These are phyloP conservation scores for Pseudoneurospora amorphoporcata DNA, from an alignment of 495 filamentous ascomycete species.

Conservation along the genomic window DNA sequence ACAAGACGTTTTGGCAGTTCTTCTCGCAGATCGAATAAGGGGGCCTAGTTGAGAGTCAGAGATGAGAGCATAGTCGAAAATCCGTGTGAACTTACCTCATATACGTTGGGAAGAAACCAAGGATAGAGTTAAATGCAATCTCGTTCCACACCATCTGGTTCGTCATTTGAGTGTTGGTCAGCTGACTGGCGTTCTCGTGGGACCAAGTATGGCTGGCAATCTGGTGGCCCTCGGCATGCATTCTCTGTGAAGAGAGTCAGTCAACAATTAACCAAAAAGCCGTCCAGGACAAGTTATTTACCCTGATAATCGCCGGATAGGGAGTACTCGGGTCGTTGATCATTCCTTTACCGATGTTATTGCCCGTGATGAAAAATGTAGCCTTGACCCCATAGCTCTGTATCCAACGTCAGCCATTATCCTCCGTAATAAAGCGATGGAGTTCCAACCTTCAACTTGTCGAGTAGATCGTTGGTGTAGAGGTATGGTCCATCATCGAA, in stretches of 20 bases:
- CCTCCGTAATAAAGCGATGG: background rate
- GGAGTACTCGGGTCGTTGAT: constrained; percentile 51
- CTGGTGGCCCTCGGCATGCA: constrained; percentile 73
- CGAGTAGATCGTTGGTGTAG: constrained; percentile 59
- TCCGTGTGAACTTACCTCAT: constrained; percentile 41
- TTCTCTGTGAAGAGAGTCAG: constrained; percentile 25
- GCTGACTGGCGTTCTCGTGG: constrained; percentile 59
- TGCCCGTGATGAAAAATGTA: constrained; percentile 73
- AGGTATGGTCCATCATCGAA: constrained; percentile 69
- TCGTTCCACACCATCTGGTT: constrained; percentile 71
- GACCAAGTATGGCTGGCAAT: constrained; percentile 81
- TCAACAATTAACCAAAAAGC: background rate
- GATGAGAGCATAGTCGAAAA: background rate
- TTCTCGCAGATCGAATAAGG: constrained; percentile 64
- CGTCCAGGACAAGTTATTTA: constrained; percentile 13
- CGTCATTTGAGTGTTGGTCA: constrained; percentile 42
- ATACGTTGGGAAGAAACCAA: constrained; percentile 75
- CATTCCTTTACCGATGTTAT: constrained; percentile 60
- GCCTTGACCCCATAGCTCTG: constrained; percentile 54
- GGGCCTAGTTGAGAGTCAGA: constrained; percentile 31
- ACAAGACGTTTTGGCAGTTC: constrained; percentile 51
- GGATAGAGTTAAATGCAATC: constrained; percentile 66
- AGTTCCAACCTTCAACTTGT: constrained; percentile 43
- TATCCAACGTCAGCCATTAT: background rate
- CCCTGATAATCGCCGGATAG: constrained; percentile 51